Base-by-base conservation (phyloP, 1,284 basidiomycete genomes). In the Leccinum proximum region DNA sequence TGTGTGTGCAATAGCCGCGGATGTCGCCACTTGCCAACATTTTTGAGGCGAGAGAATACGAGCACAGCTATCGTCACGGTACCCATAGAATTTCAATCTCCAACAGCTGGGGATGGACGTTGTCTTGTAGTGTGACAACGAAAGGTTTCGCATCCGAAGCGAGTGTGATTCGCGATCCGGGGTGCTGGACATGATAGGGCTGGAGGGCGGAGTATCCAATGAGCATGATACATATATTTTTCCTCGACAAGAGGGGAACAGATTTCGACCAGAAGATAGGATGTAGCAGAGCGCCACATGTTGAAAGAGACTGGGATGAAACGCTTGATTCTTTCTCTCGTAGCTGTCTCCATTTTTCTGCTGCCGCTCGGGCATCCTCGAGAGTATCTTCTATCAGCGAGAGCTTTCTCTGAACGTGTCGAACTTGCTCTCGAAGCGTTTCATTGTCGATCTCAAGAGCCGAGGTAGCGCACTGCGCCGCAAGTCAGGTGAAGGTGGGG, bases 391-490 rank as follows among this genome's bases (percentile, higher is more conserved):
- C 95, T 68, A 96, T 81, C 40, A 80, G 80, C 2, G 82, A 77
- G 56, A 96, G 84, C 75, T 91, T 92, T 74, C 84, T 86, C 73
- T 94, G 91, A 42, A 97, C 81, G 75, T 98, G 93, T 62, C 87
- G 84, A 33, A 94, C 83, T 74, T 98, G 95, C 54, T 96, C 95
- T 18, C 86, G 87, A 37, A 97, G 84, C 30, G 87, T 89, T 76
- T 98, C 95, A 72, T 97, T 97, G 78, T 98, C 96, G 71, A 98
- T 98, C 72, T 95, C 88, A 2, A 89, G 86, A 0, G 94, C 86
- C 4, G 86, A 84, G 11, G 81, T 74, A 9, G 83, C 78, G 62
- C 81, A 79, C 9, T 80, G 79, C 22, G 77, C 76, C 10, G 72
- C 69, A 2, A 73, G 2, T 71, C 68, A 5, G 82, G 79, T 6